These are phyloP conservation scores for Sherardia arvensis DNA, from an alignment of 257 asterid genomes.

Conservation along the genomic window DNA sequence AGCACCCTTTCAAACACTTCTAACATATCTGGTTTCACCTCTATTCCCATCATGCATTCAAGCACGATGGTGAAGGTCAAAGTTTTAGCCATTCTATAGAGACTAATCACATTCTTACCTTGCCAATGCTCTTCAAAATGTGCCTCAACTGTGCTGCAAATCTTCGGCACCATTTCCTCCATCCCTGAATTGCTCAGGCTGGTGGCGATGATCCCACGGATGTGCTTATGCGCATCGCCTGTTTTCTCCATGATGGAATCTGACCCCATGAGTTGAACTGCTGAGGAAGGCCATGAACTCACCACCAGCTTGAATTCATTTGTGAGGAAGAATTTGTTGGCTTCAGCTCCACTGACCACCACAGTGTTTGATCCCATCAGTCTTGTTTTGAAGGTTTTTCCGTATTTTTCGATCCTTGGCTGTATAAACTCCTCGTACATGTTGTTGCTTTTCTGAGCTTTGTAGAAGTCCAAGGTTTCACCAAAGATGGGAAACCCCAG, in stretches of 20 bases:
- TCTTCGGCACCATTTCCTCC: slow-evolving; percentile 51
- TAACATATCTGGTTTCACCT: slow-evolving; percentile 42
- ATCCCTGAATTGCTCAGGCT: slow-evolving; percentile 44
- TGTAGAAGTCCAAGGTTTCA: slow-evolving; percentile 67
- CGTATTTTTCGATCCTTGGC: slow-evolving; percentile 49
- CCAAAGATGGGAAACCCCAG: slow-evolving; percentile 82
- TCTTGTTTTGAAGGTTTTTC: slow-evolving; percentile 64
- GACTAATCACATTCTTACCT: slow-evolving; percentile 31
- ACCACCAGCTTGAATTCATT: slow-evolving; percentile 78
- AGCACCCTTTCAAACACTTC: slow-evolving; percentile 56
- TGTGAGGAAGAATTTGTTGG: slow-evolving; percentile 70
- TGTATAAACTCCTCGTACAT: slow-evolving; percentile 59
- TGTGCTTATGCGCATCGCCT: slow-evolving; percentile 57
- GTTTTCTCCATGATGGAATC: slow-evolving; percentile 80
- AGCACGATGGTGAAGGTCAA: slow-evolving; percentile 62
- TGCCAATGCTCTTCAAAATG: slow-evolving; percentile 42
- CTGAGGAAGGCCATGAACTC: slow-evolving; percentile 89
- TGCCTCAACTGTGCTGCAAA: slow-evolving; percentile 35
- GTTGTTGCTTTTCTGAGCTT: slow-evolving; percentile 59
- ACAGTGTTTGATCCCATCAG: slow-evolving; percentile 75
- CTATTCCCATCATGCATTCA: slow-evolving; percentile 71
- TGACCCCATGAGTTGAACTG: slow-evolving; percentile 70
- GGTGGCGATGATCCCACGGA: slow-evolving; percentile 63
- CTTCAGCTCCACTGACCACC: slow-evolving; percentile 72
- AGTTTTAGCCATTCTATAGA: slow-evolving; percentile 36